Base-by-base conservation (phyloP, 2,329 filamentous ascomycete species). In the Clarireedia monteithiana region DNA sequence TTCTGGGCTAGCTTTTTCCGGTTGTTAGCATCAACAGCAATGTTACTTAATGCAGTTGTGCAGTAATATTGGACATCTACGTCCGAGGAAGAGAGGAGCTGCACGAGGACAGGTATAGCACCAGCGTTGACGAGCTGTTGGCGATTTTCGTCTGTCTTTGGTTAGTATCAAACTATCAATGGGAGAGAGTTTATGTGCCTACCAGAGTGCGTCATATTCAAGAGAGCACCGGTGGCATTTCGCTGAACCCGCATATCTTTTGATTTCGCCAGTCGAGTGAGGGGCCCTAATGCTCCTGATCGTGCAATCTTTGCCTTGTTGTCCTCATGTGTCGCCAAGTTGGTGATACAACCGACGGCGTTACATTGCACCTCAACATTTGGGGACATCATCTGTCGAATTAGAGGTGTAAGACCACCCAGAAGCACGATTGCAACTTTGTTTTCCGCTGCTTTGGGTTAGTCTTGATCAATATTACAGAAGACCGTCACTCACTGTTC, bases 131-230 rank as follows among this genome's bases (percentile, higher is more conserved):
- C 94, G 27, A 99, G 86, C 72, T 99, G 91, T 73, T 97, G 91
- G 64, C 94, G 85, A 72, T 99, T 99, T 72, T 99, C 94, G 71
- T 97, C 94, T 94, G 70, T 20, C 40, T 38, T 27, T 15, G 20
- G 50, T 68, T 23, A 67, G 62, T 56, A 30, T 24, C 23, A 23
- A 23, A 47, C 15, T 30, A 12, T 26, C 12, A 24, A 10, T 3
- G 15, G 26, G n/a, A 14, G 17, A 30, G 30, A 45, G 24, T n/a
- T 7, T 36, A 10, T 44, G 26, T 26, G 64, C 80, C 58, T 82
- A 95, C 91, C 91, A 62, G 91, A 97, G 76, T 99, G 94, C 66
- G 94, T 99, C 94, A 99, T 99, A 73, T 99, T 99, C 63, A 99
- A 80, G 57, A 99, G 76, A 47, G 94, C 94, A 53, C 94, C 94